A percentile compares a stretch with the other conserved stretches of the same genome.
Conservation (phyloP, 2,329 filamentous ascomycete genomes). For the Aspergillus glaucus region DNA sequence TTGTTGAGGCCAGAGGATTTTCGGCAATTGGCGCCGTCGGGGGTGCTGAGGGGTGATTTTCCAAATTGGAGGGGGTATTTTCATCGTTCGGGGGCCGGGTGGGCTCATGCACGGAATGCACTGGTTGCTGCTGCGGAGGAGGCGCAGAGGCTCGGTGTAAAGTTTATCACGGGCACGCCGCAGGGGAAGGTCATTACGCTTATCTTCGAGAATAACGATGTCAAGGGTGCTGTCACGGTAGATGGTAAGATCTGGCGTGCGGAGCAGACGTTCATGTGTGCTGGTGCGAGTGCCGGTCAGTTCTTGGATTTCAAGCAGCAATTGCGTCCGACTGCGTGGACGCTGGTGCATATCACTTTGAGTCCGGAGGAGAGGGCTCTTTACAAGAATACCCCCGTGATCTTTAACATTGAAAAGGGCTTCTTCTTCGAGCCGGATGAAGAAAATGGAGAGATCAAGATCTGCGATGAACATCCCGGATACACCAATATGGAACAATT, state of each 20-base stretch:
- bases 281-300: constrained; percentile 36
- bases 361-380: constrained; percentile 34
- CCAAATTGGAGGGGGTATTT: constrained; percentile 40
- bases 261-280: constrained; percentile 37
- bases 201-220: constrained; percentile 29
- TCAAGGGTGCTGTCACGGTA: constrained; percentile 35
- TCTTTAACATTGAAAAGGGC: constrained; percentile 43
- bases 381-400: constrained; percentile 40
- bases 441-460: constrained; percentile 30
- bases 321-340: constrained; percentile 42
- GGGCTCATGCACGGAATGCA: constrained; percentile 47
- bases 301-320: constrained; percentile 43
- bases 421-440: constrained; percentile 47
- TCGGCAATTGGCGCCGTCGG: constrained; percentile 44
- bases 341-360: constrained; percentile 42
- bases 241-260: constrained; percentile 34
- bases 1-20: constrained; percentile 42
- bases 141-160: constrained; percentile 40
- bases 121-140: constrained; percentile 41
- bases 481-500: constrained; percentile 43
- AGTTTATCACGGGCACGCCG: constrained; percentile 38
- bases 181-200: constrained; percentile 33
- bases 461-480: constrained; percentile 50
- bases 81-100: constrained; percentile 42
- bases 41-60: constrained; percentile 42